Evolutionary conservation across 2,329 filamentous ascomycete species (phyloP), one percentile per base, ranked within the genome.

Genomic region (Tolypocladium tropicale): DNA sequence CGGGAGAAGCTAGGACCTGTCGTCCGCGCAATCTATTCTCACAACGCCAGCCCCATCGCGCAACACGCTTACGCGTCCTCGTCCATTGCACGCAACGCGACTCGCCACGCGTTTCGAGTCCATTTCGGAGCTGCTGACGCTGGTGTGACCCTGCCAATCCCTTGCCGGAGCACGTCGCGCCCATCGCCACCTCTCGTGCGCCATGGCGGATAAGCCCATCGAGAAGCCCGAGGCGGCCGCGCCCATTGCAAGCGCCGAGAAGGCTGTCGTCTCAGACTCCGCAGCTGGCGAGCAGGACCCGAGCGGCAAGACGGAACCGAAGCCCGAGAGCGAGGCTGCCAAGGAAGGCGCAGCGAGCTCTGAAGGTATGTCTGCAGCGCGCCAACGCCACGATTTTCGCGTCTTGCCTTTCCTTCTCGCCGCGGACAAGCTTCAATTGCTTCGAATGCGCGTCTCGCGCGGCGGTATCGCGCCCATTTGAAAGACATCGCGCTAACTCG

Each of bases 121-220:
- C 32, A 16, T 37, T 49, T 53, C 39, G 37, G 54, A 55, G 53
- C 53, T 51, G 37, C 46, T 28, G 54, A 61, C 56, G 56, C 43
- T 55, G 56, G 59, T 60, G 56, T 51, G 28, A 52, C 46, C 36
- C 33, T 36, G 34, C 34, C 43, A 28, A 28, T 12, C 28, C 49
- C 28, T 12, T 12, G 18, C 46, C 39, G 36, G 32, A 37, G 32
- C 36, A 53, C 11, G 21, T 39, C 36, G 52, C 56, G 64, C 62
- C 61, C 60, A 64, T 62, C 56, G 54, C 57, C 57, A 58, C 55
- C 56, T 55, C 55, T 55, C 51, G 52, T 58, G 56, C 63, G 65
- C 64, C 63, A 75, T 75, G 73, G 70, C 72, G 55, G 72, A 75
- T 56, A 68, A 68, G 61, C 54, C 66, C 52, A 61, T 62, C 58